phyloP scores from a whole-genome alignment of 305 asterid genomes.

The Fraxinus floribunda region DNA sequence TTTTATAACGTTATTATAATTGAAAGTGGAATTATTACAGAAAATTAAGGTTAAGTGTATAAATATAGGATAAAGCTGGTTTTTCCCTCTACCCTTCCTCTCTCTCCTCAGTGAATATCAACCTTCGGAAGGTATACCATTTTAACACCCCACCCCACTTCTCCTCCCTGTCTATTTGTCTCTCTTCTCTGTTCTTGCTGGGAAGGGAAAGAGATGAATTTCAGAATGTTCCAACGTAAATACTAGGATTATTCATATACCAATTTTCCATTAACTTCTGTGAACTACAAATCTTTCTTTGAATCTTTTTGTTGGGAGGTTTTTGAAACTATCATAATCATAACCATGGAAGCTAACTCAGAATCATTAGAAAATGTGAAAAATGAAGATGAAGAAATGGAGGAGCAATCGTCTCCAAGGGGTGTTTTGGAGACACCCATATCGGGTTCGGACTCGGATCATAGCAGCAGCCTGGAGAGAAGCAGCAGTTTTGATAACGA shows the following conservation, averaged over 20 bases:
- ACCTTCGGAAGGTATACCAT: slow-evolving; percentile 51
- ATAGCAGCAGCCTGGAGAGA: slow-evolving; percentile 36
- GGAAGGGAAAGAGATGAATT: slow-evolving; percentile 30
- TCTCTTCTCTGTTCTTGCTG: slow-evolving; percentile 38
- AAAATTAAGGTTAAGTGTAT: slow-evolving; percentile 32
- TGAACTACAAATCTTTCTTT: neutral
- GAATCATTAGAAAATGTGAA: neutral
- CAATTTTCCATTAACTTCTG: no score
- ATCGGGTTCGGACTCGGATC: slow-evolving; percentile 52
- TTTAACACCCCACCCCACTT: slow-evolving; percentile 6
- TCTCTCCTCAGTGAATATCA: slow-evolving; percentile 41
- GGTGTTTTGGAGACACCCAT: slow-evolving; percentile 63
- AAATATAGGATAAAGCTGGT: slow-evolving; percentile 42
- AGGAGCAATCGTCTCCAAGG: slow-evolving; percentile 60
- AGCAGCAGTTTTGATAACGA: slow-evolving; percentile 42
- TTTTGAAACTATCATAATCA: slow-evolving; percentile 23
- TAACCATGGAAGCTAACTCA: slow-evolving; percentile 29
- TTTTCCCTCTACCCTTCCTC: slow-evolving; percentile 34
- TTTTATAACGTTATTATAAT: neutral
- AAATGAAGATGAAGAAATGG: slow-evolving; percentile 25
- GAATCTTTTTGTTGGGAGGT: neutral
- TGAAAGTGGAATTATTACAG: neutral
- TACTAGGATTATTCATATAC: neutral
- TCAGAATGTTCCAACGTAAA: slow-evolving; percentile 21
- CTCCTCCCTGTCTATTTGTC: slow-evolving; percentile 6